phyloP scores from a whole-genome alignment of 768 basidiomycete genomes.

The Mycena olivaceomarginata region DNA sequence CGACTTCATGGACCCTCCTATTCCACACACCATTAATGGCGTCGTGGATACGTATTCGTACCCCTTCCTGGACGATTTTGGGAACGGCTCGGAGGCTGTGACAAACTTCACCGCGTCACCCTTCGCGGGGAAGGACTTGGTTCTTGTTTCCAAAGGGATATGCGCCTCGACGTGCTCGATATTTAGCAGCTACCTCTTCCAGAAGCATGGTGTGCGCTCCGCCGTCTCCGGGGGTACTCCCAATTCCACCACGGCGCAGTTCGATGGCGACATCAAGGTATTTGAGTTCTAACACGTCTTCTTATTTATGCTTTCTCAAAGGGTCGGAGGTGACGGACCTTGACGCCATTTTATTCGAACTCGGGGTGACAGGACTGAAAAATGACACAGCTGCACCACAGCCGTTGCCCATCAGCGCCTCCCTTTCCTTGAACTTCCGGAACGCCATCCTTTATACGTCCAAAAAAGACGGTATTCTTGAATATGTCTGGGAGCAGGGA shows the following conservation, averaged over 20 bases:
- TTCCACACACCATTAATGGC: constrained; percentile 39
- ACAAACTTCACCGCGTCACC: constrained; percentile 40
- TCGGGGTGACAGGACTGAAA: constrained; percentile 26
- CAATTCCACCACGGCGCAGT: background rate
- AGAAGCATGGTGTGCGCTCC: constrained; percentile 40
- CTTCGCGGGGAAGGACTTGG: constrained; percentile 36
- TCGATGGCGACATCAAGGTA: constrained; percentile 33
- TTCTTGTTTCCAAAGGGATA: constrained; percentile 40
- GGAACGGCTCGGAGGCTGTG: constrained; percentile 33
- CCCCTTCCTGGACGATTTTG: constrained; percentile 40
- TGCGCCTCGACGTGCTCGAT: constrained; percentile 43
- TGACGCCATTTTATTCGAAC: constrained; percentile 27
- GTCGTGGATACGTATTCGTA: constrained; percentile 40
- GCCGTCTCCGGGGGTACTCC: constrained; percentile 31
- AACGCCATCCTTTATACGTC: constrained; percentile 31
- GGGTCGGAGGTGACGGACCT: constrained; percentile 36
- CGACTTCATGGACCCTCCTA: constrained; percentile 40
- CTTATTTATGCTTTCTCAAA: background rate
- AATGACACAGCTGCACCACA: constrained; percentile 34
- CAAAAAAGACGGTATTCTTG: constrained; percentile 35
- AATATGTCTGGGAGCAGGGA: constrained; percentile 36
- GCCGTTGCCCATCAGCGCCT: constrained; percentile 28
- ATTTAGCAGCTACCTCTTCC: constrained; percentile 40
- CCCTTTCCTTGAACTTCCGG: constrained; percentile 33
- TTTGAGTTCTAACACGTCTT: no score